Base-by-base conservation (phyloP, 352 stramenopile genomes). In the Stramenopiles sp. region DNA sequence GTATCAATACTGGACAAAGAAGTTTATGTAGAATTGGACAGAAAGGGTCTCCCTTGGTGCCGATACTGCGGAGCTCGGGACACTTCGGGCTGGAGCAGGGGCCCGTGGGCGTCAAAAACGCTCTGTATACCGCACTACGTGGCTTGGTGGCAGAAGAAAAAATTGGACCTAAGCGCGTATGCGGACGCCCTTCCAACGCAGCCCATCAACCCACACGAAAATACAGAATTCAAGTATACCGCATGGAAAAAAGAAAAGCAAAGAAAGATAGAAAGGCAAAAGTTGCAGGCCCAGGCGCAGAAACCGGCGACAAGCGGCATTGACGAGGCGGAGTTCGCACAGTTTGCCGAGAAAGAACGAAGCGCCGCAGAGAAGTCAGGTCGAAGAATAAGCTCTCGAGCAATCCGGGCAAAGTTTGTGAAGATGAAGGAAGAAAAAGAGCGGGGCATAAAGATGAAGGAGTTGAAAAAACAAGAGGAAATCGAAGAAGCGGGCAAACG, bases 121-220 rank as follows among this genome's bases (percentile, higher is more conserved):
- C 68, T 79, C 12, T 79, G 76, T 69, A 78, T 78, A 4, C 37
- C 68, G 1, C 76, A 79, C 68, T 79, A 79, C 53, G 76, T 77
- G 1, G 34, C 76, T 37, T 77, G 74, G 6, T 69, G 77, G 18
- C 76, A 79, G 25, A 78, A 78, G 74, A 75, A 79, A 33, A 75
- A 37, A 18, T 69, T 79, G 1, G 36, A 79, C 12, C 49, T 79
- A 32, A 76, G 36, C 48, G 74, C 12, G 25, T 12, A 63, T 12
- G 12, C 25, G 25, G 43, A 63, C 25, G 12, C 43, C 12, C 25
- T 63, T 63, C 43, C 43, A 63, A 63, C 43, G 25, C 43, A 63
- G 43, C 43, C 43, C 12, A 18, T 63, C 12, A 63, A 63, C 25
- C 43, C 43, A 63, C 25, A 12, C 12, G 43, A 18, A 12, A 63